Conservation (phyloP, 768 basidiomycete genomes). For the Tylopilus subfusipes region DNA sequence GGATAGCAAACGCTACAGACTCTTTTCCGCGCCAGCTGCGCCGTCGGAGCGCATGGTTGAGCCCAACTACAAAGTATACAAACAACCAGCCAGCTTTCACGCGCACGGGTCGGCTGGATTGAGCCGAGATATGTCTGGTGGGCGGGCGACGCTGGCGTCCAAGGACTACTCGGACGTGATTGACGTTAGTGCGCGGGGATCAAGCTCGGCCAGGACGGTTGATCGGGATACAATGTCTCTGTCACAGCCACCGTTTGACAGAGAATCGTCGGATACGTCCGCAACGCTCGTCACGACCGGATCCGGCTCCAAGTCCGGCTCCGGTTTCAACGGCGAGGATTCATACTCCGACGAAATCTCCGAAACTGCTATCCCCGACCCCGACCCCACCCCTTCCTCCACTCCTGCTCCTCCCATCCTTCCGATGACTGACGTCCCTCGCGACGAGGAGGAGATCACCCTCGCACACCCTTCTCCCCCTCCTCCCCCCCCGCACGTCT, state of each 20-base stretch:
- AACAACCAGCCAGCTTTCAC: background rate
- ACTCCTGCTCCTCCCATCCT: background rate
- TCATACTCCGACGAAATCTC: slow-evolving; percentile 10
- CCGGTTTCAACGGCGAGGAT: background rate
- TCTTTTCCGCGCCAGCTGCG: slow-evolving; percentile 15
- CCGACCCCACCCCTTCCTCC: too few relatives aligned
- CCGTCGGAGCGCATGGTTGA: background rate
- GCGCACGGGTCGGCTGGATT: background rate
- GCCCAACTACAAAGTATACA: background rate
- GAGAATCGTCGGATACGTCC: slow-evolving; percentile 17
- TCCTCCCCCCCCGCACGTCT: background rate
- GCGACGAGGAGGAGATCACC: slow-evolving; percentile 34
- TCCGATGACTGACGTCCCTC: slow-evolving; percentile 9
- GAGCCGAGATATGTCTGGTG: background rate
- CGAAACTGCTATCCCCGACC: too few relatives aligned
- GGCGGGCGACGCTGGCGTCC: background rate
- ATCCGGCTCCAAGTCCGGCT: slow-evolving; percentile 6
- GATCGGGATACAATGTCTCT: slow-evolving; percentile 6
- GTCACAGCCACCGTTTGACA: slow-evolving; percentile 4
- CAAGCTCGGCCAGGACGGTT: background rate
- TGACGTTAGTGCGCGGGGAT: slow-evolving; percentile 16
- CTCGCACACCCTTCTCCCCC: slow-evolving; percentile 41
- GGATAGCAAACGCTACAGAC: slow-evolving; percentile 12
- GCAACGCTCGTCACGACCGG: slow-evolving; percentile 17
- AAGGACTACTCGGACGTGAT: slow-evolving; percentile 19